A percentile compares a stretch with the other conserved stretches of the same genome.
These are phyloP conservation scores for Colletotrichum cereale DNA, from an alignment of 2,329 filamentous ascomycete genomes.

Conservation along the genomic window DNA sequence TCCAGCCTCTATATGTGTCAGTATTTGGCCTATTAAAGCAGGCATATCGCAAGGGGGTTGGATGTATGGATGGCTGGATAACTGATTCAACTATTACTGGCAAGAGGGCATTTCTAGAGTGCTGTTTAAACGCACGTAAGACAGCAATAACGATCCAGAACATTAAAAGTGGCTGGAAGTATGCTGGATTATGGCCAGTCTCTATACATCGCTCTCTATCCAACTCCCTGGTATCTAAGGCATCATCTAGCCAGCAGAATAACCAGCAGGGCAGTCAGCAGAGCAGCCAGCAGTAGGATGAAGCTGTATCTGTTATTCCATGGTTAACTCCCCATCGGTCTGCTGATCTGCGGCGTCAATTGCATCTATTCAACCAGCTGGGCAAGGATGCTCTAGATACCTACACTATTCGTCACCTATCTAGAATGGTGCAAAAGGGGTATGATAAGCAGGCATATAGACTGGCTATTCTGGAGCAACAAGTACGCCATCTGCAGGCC, in stretches of 20 bases:
- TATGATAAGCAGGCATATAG: background rate
- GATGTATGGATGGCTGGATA: background rate
- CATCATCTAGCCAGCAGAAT: background rate
- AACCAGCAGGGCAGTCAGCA: too few species aligned
- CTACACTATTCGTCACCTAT: background rate
- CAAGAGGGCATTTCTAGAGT: background rate
- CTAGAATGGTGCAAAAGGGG: background rate
- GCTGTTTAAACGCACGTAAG: background rate
- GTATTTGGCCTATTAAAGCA: background rate
- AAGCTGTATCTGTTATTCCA: background rate
- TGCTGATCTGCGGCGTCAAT: background rate
- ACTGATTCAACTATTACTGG: background rate
- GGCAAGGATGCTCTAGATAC: background rate
- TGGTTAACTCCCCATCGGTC: background rate
- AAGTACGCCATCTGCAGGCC: background rate
- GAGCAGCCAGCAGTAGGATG: too few species aligned
- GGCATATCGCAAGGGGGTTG: background rate
- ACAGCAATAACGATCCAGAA: background rate
- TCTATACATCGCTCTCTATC: background rate
- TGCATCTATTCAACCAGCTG: background rate
- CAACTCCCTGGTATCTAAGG: background rate
- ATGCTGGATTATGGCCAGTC: background rate
- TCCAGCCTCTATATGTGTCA: background rate
- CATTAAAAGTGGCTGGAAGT: background rate
- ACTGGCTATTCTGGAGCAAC: background rate